Percentiles rank a stretch among this genome's conserved stretches.
Conservation (phyloP, 75 land plant species). For the Cryptomeria japonica region DNA sequence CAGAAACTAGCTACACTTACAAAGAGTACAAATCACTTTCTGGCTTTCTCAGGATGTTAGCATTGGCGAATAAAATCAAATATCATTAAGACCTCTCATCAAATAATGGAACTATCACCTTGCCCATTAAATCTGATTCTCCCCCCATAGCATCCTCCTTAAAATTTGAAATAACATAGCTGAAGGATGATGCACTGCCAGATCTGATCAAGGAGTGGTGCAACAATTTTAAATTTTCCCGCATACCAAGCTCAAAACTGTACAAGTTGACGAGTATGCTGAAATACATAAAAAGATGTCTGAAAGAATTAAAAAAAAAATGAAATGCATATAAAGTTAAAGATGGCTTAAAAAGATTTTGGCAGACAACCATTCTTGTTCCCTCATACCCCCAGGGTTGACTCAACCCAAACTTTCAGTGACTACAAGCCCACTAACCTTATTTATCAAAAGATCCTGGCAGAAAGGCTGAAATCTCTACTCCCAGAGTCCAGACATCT, state of each 20-base stretch:
- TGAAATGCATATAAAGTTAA: too few species aligned
- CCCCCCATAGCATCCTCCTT: background rate
- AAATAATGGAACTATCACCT: background rate
- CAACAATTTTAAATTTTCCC: too few species aligned
- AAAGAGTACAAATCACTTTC: background rate
- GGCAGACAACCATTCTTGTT: too few species aligned
- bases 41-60: background rate
- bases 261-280: background rate
- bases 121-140: background rate
- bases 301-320: too few species aligned
- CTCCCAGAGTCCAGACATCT: background rate
- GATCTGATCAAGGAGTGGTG: background rate
- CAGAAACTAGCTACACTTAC: background rate
- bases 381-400: background rate
- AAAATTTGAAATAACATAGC: background rate
- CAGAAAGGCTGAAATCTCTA: background rate
- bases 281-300: background rate
- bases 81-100: background rate
- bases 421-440: background rate
- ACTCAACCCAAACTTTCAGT: background rate
- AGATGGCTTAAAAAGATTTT: background rate
- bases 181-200: background rate
- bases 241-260: background rate
- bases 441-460: background rate
- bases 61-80: background rate